Evolutionary conservation across 108 stramenopile genomes (phyloP), one percentile per base, ranked within the genome.

Genomic region (Cyclotella sp.): DNA sequence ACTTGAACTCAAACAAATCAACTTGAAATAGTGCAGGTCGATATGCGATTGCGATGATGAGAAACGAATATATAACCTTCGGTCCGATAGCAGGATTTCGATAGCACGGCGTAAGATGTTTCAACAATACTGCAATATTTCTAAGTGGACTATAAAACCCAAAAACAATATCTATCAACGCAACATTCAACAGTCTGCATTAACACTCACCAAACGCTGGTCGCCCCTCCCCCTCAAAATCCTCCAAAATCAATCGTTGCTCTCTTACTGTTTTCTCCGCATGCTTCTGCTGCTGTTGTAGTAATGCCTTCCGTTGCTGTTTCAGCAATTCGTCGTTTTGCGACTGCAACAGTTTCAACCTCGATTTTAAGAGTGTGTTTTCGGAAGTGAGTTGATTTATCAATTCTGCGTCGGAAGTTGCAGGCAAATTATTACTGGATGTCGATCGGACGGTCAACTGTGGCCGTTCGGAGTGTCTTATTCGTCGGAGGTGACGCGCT

Each of bases 221-320:
- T 27, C 61, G 46, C n/a, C 80, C 71, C 72, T 82, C 89, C 59
- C 88, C 89, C 58, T 90, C 89, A 77, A 90, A 90, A 46, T 63
- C 81, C 70, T 90, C 89, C 71, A 90, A 53, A 30, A 87, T 73
- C 16, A 89, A 65, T 46, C 85, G 54, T 40, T 70, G 72, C 41
- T 79, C 73, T 30, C 30, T 51, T 29, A 15, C 60, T 55, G 12
- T 39, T 51, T 34, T 45, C 21, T 30, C 14, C 27, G 21, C 34
- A 11, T 72, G 59, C 18, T 8, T 34, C 18, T 51, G 62, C 21
- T 63, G 72, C 21, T 63, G 18, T 49, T 60, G 45, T 27, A 70
- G 7, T 40, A 70, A 70, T 70, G 63, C 61, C 41, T 77, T 68
- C 53, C 70, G 70, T 41, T 68, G 68, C 41, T 66, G 43, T 29